phyloP scores from a whole-genome alignment of 1,284 basidiomycete genomes.

The Acaromyces ingoldii region DNA sequence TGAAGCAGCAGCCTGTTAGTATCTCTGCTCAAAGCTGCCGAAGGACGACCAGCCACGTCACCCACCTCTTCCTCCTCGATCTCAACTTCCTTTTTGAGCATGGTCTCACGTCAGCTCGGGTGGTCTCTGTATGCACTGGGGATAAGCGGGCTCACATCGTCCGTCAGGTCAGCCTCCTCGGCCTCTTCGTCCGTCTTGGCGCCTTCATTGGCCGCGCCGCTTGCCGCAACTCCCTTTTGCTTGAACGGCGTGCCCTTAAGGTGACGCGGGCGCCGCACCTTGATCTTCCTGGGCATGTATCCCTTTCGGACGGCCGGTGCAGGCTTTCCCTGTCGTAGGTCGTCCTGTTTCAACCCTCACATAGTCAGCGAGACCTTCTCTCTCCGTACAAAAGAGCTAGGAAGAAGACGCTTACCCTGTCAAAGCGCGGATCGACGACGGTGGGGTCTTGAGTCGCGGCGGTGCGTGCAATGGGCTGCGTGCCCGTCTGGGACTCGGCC shows the following conservation, averaged over 20 bases:
- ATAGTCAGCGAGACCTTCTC: background rate
- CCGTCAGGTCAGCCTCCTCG: conserved; percentile 5
- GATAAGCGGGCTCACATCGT: background rate
- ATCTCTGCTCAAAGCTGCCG: no score
- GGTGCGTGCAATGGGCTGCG: background rate
- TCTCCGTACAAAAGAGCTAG: background rate
- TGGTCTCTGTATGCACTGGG: background rate
- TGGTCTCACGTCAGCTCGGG: background rate
- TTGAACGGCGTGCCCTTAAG: background rate
- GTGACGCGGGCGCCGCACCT: background rate
- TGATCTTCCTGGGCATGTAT: background rate
- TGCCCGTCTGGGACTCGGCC: conserved; percentile 3
- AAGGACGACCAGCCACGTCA: background rate
- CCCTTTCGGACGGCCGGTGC: background rate
- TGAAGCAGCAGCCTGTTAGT: no score
- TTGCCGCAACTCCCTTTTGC: background rate
- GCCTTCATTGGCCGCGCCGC: background rate
- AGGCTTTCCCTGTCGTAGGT: conserved; percentile 4
- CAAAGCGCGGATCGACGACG: conserved; percentile 3
- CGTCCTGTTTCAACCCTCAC: background rate
- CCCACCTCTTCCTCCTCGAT: background rate
- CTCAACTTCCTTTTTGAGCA: background rate
- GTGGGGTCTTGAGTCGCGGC: background rate
- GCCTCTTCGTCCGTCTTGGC: background rate
- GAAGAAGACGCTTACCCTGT: background rate